Base-by-base conservation (phyloP, 2,329 filamentous ascomycete genomes). In the Zarea fungicola region DNA sequence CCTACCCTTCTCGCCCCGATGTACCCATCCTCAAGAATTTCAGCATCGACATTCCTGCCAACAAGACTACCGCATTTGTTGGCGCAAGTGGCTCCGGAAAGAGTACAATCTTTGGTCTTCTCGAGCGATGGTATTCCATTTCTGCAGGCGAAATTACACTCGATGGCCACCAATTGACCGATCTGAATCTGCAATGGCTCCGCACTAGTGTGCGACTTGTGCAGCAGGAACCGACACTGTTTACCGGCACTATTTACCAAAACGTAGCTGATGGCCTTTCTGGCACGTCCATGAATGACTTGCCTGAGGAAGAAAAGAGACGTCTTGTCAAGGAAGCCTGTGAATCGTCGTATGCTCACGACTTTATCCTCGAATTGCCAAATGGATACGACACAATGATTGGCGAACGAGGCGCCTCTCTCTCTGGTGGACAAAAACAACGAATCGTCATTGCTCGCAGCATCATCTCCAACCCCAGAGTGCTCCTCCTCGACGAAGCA, bases 401-500 rank as follows among this genome's bases (percentile, higher is more conserved):
- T 5, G 83, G 83, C 2, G 81, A 86, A 56, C 74, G 76, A 11
- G 84, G 83, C 0, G 78, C 81, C 8, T 81, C 81, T 39, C 67
- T 87, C 0, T 84, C 79, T 5, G 83, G 84, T 8, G 83, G 84
- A 1, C 83, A 87, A 57, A 75, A 82, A 45, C 84, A 87, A 58
- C 75, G 83, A 5, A 71, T 87, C 22, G 78, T 82, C 2, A 85
- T 87, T 54, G 83, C 83, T 2, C 74, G 83, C 18, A 81, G 77
- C 51, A 84, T 87, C 54, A 72, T 87, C 36, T 80, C 80, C 19
- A 70, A 83, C 48, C 82, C 83, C 0, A 71, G 71, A 3, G 79
- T 87, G 36, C 67, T 87, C 0, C 76, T 87, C 25, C 68, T 87
- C 1, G 84, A 88, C 54, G 84, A 88, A 61, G 84, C 84, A 2